Percentiles rank a stretch among this genome's conserved stretches.
Conservation (phyloP, 140 eudicot species). For the Senecio squalidus region DNA sequence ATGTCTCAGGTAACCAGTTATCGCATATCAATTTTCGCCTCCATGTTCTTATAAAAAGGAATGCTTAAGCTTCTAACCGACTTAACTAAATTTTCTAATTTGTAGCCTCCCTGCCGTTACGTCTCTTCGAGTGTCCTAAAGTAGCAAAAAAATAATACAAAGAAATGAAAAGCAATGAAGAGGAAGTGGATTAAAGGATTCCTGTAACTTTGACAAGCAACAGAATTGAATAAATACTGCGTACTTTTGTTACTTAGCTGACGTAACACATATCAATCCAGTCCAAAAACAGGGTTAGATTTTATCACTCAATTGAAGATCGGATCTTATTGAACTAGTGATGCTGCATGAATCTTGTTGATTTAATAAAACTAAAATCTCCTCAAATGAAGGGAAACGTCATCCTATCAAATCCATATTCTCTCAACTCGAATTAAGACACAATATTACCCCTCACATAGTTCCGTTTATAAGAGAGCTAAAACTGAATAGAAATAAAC, state of each 20-base stretch:
- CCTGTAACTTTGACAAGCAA: not conserved
- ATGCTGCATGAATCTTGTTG: slow-evolving; percentile 3
- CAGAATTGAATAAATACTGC: too few species aligned
- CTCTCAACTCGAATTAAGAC: not conserved
- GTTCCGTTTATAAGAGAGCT: not conserved
- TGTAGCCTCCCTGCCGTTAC: not conserved
- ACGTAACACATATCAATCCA: not conserved
- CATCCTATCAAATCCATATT: not conserved
- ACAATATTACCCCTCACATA: not conserved
- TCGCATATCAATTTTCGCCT: too few species aligned
- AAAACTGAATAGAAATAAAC: not conserved
- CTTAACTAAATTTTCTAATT: too few species aligned
- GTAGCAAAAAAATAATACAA: not conserved
- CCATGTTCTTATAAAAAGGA: too few species aligned
- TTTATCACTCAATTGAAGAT: too few species aligned
- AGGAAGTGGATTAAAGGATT: not conserved
- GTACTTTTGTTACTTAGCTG: too few species aligned
- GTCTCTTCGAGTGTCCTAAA: not conserved
- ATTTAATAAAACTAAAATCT: slow-evolving; percentile 1
- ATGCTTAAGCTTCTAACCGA: not conserved
- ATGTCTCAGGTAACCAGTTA: too few species aligned
- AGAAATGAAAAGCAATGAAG: not conserved
- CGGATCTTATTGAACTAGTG: not conserved
- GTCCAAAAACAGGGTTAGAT: not conserved
- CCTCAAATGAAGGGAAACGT: not conserved